Evolutionary conservation across 2,329 filamentous ascomycete genomes (phyloP).

Genomic region (Pyrenochaeta sp.): DNA sequence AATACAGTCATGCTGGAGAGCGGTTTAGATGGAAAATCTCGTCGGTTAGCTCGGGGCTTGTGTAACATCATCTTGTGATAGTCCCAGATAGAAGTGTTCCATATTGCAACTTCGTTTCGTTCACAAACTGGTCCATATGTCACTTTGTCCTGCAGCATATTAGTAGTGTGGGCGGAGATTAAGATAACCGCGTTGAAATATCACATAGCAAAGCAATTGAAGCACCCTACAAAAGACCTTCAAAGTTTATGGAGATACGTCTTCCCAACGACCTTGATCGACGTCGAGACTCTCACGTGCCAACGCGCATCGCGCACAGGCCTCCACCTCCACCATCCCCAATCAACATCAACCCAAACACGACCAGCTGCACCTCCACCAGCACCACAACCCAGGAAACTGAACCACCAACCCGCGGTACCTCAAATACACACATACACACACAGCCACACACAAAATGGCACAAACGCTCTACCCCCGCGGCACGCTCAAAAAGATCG

Average conservation of each 20-base stretch:
- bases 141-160: no score
- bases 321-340: conserved; percentile 6
- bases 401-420: background rate
- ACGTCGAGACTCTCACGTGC: conserved; percentile 21
- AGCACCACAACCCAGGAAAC: background rate
- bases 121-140: no score
- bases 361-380: conserved; percentile 8
- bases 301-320: conserved; percentile 25
- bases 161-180: no score
- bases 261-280: background rate
- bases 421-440: background rate
- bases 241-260: background rate
- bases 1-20: conserved; percentile 52
- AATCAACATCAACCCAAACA: conserved; percentile 12
- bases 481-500: conserved; percentile 83
- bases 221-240: no score
- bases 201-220: background rate
- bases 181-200: background rate
- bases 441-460: conserved; percentile 41
- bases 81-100: conserved; percentile 49
- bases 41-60: conserved; percentile 40
- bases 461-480: conserved; percentile 80
- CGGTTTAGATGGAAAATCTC: conserved; percentile 39
- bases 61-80: conserved; percentile 53
- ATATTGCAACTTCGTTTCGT: conserved; percentile 44